phyloP scores from a whole-genome alignment of 2,329 filamentous ascomycete species.

The Rugonectria rugulosa region DNA sequence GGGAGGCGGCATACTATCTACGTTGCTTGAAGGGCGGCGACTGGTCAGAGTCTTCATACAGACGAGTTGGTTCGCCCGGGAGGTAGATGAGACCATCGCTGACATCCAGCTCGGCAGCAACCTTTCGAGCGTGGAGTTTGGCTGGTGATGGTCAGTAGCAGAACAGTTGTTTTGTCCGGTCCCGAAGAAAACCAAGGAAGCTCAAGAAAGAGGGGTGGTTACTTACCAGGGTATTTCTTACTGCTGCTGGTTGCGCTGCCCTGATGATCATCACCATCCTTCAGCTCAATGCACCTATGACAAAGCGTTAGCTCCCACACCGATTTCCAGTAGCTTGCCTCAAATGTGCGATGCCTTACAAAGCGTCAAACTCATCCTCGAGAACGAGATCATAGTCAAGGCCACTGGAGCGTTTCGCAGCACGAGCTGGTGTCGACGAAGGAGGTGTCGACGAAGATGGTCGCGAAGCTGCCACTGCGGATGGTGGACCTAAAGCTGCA shows the following conservation, averaged over 20 bases:
- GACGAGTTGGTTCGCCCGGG: constrained; percentile 57
- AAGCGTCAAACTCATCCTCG: constrained; percentile 63
- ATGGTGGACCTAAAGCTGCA: not conserved
- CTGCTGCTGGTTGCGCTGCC: constrained; percentile 17
- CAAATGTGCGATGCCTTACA: constrained; percentile 51
- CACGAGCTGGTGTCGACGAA: not conserved
- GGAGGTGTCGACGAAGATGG: not conserved
- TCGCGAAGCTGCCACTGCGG: not conserved
- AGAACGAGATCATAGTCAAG: constrained; percentile 48
- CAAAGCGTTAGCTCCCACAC: constrained; percentile 8
- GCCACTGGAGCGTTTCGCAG: not conserved
- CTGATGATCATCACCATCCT: constrained; percentile 30
- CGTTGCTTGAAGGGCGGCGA: constrained; percentile 63
- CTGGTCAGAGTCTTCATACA: constrained; percentile 68
- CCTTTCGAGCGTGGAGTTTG: constrained; percentile 64
- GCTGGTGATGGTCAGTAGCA: no score
- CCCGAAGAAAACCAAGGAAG: not conserved
- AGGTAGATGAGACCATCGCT: constrained; percentile 63
- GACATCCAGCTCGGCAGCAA: constrained; percentile 58
- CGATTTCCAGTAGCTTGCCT: no score
- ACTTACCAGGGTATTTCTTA: constrained; percentile 50
- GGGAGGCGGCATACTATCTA: constrained; percentile 57
- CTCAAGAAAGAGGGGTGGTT: not conserved
- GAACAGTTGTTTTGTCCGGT: no score
- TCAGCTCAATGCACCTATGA: constrained; percentile 49